Evolutionary conservation across 192 early-diverging fungal species (phyloP).

Genomic region (Chytriomyces confervae): DNA sequence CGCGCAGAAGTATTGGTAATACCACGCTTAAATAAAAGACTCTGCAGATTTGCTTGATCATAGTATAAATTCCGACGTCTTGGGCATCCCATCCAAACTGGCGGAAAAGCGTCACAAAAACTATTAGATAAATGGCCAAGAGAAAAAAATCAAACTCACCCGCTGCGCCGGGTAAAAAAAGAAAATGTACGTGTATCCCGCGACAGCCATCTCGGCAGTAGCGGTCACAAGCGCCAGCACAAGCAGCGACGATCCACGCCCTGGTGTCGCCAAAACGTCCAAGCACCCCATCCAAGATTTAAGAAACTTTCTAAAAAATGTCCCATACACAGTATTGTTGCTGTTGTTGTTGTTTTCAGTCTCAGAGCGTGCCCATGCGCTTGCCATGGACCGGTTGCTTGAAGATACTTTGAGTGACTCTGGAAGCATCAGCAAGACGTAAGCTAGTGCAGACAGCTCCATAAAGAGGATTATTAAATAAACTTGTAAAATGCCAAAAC

Average conservation of each 20-base stretch:
- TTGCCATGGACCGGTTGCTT: no score
- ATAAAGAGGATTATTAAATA: slow-evolving; percentile 20
- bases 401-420: slow-evolving; percentile 39
- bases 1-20: slow-evolving; percentile 4
- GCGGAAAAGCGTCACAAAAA: background rate
- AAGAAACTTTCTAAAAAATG: slow-evolving; percentile 3
- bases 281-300: background rate
- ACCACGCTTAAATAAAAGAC: slow-evolving; percentile 48
- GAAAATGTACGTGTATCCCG: slow-evolving; percentile 35
- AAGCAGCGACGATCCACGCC: slow-evolving; percentile 20
- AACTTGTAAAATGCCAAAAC: slow-evolving; percentile 38
- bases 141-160: background rate
- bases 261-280: slow-evolving; percentile 30
- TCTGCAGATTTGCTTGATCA: slow-evolving; percentile 34
- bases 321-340: no score
- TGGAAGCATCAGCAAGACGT: slow-evolving; percentile 44
- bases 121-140: background rate
- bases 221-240: slow-evolving; percentile 31
- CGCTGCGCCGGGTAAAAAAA: slow-evolving; percentile 44
- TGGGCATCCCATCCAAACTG: slow-evolving; percentile 56
- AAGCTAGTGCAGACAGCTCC: slow-evolving; percentile 34
- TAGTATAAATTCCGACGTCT: slow-evolving; percentile 40
- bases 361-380: no score
- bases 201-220: background rate
- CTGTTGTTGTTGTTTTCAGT: no score